Conservation (phyloP, 805 yeast species). For the Torulaspora franciscae region DNA sequence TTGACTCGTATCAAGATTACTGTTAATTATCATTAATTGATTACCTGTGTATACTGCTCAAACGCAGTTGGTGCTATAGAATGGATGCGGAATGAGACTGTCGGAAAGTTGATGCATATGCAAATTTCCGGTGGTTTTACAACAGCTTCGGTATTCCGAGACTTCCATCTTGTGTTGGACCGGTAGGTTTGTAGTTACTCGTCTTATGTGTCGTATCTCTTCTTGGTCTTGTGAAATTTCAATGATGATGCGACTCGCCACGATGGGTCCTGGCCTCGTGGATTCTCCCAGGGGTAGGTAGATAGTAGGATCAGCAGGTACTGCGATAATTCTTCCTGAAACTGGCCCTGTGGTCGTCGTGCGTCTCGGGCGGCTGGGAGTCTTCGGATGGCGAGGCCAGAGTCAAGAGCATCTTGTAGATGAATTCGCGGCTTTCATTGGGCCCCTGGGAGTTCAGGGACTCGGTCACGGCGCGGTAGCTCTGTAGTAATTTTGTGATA, state of each 20-base stretch:
- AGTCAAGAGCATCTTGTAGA: conserved; percentile 24
- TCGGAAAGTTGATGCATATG: no score
- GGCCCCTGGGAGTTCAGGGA: conserved; percentile 5
- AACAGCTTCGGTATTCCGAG: no score
- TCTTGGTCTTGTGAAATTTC: neutral
- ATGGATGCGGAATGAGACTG: no score
- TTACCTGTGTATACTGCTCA: no score
- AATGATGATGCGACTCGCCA: no score
- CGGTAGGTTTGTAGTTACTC: no score
- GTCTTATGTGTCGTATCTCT: neutral
- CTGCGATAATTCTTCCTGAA: conserved; percentile 30
- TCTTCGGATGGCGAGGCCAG: conserved; percentile 24
- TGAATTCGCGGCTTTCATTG: conserved; percentile 12
- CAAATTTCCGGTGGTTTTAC: no score
- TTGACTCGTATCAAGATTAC: no score
- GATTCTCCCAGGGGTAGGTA: neutral
- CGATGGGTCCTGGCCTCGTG: no score
- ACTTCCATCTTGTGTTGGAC: no score
- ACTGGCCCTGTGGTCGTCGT: conserved; percentile 12
- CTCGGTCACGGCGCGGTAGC: conserved; percentile 16
- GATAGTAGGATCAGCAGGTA: conserved; percentile 20
- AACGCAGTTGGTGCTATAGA: no score
- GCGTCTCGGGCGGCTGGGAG: conserved; percentile 6
- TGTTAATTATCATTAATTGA: no score
- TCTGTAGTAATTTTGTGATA: conserved; percentile 18